Base-by-base conservation (phyloP, 2,329 filamentous ascomycete genomes). In the Epichloe elymi region DNA sequence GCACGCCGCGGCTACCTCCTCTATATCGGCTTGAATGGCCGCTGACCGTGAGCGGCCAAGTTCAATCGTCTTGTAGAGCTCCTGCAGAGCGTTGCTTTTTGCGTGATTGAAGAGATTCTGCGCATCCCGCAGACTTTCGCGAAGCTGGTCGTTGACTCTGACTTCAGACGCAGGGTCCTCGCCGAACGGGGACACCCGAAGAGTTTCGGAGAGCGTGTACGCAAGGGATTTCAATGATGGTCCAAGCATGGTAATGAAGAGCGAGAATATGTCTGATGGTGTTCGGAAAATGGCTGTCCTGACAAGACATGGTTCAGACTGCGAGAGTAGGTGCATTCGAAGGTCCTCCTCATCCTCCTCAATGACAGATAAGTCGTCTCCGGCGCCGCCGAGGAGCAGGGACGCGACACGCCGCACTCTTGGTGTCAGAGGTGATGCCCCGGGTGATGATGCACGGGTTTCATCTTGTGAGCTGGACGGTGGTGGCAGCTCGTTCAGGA, bases 161-260 rank as follows among this genome's bases (percentile, higher is more conserved):
- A 97, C 85, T 37, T 79, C 73, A 54, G 82, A 82, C 30, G 82
- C 74, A 0, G 85, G 80, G 1, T 78, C 75, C 12, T 79, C 70
- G 5, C 82, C 82, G 66, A 95, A 97, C 0, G 90, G 88, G 1
- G 94, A 76, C 55, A 95, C 89, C 49, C 88, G 83, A 7, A 98
- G 78, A 10, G 95, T 89, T 62, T 94, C 85, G 11, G 88, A 88
- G 39, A 98, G 69, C 0, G 93, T 97, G 59, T 86, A 93, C 3
- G 88, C 88, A n/a, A 98, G 71, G 0, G 91, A 96, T 66, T 95
- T 95, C 82, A 96, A 95, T 0, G 91, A 93, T 1, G 93, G 93
- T 0, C 93, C 93, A 20, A 98, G 73, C 57, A 93, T 81, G 19
- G 78, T 74, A 53, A 98, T 95, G 65, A 97, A 98, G 5, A 90